phyloP scores from a whole-genome alignment of 2,329 filamentous ascomycete species.

The Colletotrichum sp. region DNA sequence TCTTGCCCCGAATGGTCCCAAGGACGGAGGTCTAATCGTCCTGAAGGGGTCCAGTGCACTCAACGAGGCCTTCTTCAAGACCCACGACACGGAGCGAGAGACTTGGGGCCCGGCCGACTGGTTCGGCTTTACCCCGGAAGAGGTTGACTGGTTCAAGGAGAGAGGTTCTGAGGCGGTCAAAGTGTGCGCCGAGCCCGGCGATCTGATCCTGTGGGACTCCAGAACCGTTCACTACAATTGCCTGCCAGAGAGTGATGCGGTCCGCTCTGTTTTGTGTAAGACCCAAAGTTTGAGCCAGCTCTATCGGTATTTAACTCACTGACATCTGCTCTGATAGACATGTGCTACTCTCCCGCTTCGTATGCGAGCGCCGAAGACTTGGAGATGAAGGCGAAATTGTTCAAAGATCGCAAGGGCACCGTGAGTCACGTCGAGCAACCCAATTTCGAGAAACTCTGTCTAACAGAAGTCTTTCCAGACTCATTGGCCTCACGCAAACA shows the following conservation, averaged over 20 bases:
- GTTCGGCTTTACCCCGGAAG: neutral
- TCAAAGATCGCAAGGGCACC: neutral
- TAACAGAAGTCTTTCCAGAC: neutral
- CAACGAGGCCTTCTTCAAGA: neutral
- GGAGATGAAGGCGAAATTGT: neutral
- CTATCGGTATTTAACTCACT: neutral
- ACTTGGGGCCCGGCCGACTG: neutral
- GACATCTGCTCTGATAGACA: neutral
- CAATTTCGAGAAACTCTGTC: rapidly evolving
- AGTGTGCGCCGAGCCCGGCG: neutral
- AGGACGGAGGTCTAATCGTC: neutral
- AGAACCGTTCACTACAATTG: neutral
- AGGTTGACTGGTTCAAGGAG: neutral
- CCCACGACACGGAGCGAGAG: neutral
- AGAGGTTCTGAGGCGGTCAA: neutral
- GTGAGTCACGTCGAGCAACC: neutral
- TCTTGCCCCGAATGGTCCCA: neutral
- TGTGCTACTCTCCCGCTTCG: neutral
- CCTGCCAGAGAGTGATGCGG: neutral
- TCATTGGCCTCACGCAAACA: neutral
- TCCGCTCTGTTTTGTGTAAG: neutral
- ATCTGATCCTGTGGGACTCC: neutral
- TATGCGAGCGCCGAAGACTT: neutral
- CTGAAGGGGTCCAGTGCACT: neutral
- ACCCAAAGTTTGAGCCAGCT: neutral